Base-by-base conservation (phyloP, 768 basidiomycete genomes). In the Hortiboletus flavorubellus region DNA sequence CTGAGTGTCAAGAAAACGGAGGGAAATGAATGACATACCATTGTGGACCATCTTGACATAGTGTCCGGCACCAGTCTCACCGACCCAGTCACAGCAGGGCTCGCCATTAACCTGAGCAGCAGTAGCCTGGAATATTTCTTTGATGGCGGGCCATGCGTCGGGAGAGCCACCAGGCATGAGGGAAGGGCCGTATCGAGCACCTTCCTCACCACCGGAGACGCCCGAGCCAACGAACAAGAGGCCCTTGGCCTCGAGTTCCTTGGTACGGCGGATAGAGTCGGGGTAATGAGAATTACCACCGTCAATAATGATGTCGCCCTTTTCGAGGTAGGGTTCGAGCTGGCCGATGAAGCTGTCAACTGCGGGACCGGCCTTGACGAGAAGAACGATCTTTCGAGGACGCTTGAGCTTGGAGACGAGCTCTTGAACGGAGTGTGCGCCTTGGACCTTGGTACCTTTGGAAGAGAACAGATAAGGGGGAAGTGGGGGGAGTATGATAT, bases 41-140 rank as follows among this genome's bases (percentile, higher is more conserved):
- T 93, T 93, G 79, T 99, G 96, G 59, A 99, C 96, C 96, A 99
- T 98, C 81, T 99, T 99, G 75, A 99, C 96, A 74, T 98, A 99
- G 80, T 98, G 96, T 31, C 93, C 95, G 46, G 91, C 80, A 56
- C 94, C 97, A 58, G 86, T 88, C 75, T 95, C 91, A 44, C 97
- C 97, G 65, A 99, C 96, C 97, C 97, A 99, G 78, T 99, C 97
- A 72, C 96, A 98, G 80, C 97, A 99, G 33, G 97, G 97, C 64
- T 92, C 91, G 59, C 93, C 93, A 51, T 92, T 80, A 59, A 89
- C 91, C 72, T 98, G 93, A 55, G 97, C 97, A 60, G 97, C 85
- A 48, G 96, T 89, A 73, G 91, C 91, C 78, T 99, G 97, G 88
- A 99, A 99, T 68, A 99, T 98, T 59, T 92, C 83, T 81, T 98